phyloP scores from a whole-genome alignment of 257 asterid species.

The Solanum boliviense region DNA sequence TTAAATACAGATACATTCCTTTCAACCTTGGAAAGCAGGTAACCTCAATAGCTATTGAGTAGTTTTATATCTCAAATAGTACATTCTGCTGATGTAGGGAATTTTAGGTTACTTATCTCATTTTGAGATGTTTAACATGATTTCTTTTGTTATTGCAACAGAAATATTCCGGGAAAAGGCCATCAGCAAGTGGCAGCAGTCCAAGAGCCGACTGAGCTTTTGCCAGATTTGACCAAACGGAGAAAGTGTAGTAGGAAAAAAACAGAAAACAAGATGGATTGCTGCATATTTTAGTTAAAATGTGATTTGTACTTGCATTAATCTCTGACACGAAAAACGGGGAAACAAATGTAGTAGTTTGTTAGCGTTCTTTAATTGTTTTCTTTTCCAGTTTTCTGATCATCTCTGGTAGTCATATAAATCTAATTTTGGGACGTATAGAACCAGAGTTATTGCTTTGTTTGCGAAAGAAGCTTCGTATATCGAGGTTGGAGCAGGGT shows the following conservation, averaged over 20 bases:
- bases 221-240: slow-evolving; percentile 2
- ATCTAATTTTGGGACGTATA: background rate
- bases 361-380: slow-evolving; percentile 12
- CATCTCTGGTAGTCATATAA: background rate
- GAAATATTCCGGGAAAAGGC: slow-evolving; percentile 63
- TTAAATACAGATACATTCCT: slow-evolving; percentile 77
- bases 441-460: background rate
- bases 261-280: slow-evolving; percentile 8
- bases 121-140: background rate
- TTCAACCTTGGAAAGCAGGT: slow-evolving; percentile 88
- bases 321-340: background rate
- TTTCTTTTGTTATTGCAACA: slow-evolving; percentile 21
- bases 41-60: background rate
- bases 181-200: slow-evolving; percentile 44
- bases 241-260: background rate
- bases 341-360: background rate
- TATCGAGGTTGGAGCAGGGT: background rate
- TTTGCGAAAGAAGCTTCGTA: background rate
- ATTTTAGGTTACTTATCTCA: background rate
- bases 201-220: slow-evolving; percentile 51
- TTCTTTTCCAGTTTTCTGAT: slow-evolving; percentile 13
- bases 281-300: slow-evolving; percentile 9
- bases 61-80: background rate
- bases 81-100: background rate
- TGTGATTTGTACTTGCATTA: slow-evolving; percentile 37